Conservation (phyloP, 106 monocot species). For the Xerophyta viscosa region DNA sequence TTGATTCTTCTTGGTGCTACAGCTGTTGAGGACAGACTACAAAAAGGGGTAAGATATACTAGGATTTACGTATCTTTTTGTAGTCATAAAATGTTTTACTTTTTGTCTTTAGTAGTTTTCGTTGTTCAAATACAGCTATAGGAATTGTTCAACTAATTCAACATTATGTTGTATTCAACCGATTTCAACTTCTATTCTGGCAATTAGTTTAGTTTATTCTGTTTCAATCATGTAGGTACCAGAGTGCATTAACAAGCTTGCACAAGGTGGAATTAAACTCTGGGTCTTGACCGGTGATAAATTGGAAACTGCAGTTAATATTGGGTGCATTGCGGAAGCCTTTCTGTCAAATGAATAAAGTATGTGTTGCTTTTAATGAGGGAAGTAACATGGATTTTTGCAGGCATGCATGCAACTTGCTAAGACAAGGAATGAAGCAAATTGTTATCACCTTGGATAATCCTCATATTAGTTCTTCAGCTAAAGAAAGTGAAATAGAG, state of each 20-base stretch:
- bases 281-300: conserved; percentile 98
- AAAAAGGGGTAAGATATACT: conserved; percentile 90
- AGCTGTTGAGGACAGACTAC: conserved; percentile 95
- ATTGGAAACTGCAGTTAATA: conserved; percentile 98
- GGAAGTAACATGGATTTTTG: no score
- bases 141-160: no score
- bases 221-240: conserved; percentile 85
- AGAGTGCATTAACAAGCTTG: conserved; percentile 93
- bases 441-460: conserved; percentile 75
- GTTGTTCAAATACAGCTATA: no score
- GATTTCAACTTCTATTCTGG: no score
- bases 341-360: not conserved
- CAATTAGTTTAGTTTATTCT: not conserved
- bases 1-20: conserved; percentile 92
- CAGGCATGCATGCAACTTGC: no score
- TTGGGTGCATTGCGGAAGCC: conserved; percentile 47
- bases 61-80: no score
- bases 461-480: conserved; percentile 55
- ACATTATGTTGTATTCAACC: no score
- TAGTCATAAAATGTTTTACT: no score
- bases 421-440: conserved; percentile 96
- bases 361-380: not conserved
- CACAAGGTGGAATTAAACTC: conserved; percentile 93
- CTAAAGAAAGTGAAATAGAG: conserved; percentile 71
- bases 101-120: conserved; percentile 11